Percentiles rank a stretch among this genome's conserved stretches.
These are phyloP conservation scores for Candida maris DNA, from an alignment of 805 yeast species.

Conservation along the genomic window DNA sequence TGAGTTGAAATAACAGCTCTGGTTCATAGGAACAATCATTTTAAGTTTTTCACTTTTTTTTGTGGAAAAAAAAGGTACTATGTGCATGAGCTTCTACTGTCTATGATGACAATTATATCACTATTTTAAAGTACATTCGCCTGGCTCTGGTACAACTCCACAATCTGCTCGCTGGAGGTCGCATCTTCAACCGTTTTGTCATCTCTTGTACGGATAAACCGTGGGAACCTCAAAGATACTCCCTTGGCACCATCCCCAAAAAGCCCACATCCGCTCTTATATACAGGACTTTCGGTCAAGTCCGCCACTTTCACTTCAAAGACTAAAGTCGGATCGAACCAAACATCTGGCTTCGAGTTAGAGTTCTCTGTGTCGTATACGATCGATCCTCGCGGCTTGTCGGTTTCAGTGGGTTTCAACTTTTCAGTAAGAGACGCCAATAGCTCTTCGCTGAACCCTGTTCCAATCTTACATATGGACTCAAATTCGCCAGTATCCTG, in stretches of 20 bases:
- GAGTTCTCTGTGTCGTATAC: constrained; percentile 58
- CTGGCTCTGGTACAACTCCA: constrained; percentile 79
- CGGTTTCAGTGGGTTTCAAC: constrained; percentile 64
- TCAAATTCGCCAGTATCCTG: constrained; percentile 90
- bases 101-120: no score
- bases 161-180: constrained; percentile 77
- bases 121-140: constrained; percentile 29
- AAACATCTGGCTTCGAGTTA: constrained; percentile 80
- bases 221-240: constrained; percentile 81
- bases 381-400: constrained; percentile 61
- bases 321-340: constrained; percentile 84
- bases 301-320: constrained; percentile 94
- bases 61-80: no score
- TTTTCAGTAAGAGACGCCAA: constrained; percentile 55
- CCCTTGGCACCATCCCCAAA: constrained; percentile 62
- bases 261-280: constrained; percentile 74
- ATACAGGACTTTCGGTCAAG: constrained; percentile 80
- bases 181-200: constrained; percentile 86
- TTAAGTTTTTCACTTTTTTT: no score
- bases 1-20: not conserved
- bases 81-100: no score
- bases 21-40: not conserved
- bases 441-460: constrained; percentile 90
- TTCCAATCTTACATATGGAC: constrained; percentile 94
- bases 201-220: constrained; percentile 78